Conservation (phyloP, 2,329 filamentous ascomycete genomes). For the Phialophora tarda region DNA sequence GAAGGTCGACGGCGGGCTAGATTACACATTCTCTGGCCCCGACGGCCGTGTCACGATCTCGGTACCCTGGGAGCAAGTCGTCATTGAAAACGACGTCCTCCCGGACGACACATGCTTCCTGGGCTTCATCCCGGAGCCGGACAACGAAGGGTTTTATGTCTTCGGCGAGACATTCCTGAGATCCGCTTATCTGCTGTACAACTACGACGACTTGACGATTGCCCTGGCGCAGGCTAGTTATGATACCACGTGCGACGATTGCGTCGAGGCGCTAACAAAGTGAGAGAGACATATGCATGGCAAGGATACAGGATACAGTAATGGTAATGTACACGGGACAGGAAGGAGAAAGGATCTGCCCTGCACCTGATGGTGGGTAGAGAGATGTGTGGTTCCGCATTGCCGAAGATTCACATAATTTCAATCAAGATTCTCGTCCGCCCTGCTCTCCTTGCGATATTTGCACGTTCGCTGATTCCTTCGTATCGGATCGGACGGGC, state of each 20-base stretch:
- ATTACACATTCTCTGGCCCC: neutral
- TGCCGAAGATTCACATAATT: neutral
- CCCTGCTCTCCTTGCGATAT: neutral
- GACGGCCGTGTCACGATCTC: constrained; percentile 2
- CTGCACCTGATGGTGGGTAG: too few relatives aligned
- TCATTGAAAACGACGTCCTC: neutral
- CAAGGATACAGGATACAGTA: neutral
- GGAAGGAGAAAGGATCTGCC: too few relatives aligned
- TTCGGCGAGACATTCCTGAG: constrained; percentile 17
- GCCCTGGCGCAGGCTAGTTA: constrained; percentile 13
- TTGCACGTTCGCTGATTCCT: neutral
- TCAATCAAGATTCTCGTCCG: neutral
- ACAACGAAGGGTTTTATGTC: constrained; percentile 6
- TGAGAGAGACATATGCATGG: neutral
- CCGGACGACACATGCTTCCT: neutral
- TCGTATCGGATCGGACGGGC: neutral
- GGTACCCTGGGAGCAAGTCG: constrained; percentile 10
- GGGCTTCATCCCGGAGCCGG: neutral
- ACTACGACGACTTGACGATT: constrained; percentile 5
- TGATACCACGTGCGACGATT: constrained; percentile 8
- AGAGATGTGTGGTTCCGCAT: neutral
- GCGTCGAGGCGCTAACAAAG: constrained; percentile 3
- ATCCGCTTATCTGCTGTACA: constrained; percentile 12
- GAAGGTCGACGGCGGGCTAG: neutral
- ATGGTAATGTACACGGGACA: too few relatives aligned